phyloP scores from a whole-genome alignment of 352 stramenopile genomes.

The Phytophthora tentaculata region DNA sequence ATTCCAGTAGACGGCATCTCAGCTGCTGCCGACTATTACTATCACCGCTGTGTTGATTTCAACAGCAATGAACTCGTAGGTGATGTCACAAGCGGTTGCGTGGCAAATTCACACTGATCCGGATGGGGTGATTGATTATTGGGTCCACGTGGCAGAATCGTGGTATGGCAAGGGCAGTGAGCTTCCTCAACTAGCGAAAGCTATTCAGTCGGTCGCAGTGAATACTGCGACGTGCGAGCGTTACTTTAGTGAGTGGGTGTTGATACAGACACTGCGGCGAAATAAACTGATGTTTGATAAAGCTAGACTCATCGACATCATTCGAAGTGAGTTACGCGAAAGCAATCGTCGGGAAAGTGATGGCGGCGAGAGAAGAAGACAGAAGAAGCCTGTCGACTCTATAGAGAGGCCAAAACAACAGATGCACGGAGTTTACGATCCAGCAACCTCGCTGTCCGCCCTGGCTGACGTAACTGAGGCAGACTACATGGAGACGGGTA shows the following conservation, averaged over 20 bases:
- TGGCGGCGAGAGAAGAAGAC: background rate
- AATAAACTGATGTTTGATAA: background rate
- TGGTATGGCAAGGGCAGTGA: background rate
- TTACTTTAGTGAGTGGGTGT: background rate
- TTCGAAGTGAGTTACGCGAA: background rate
- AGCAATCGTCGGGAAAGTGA: background rate
- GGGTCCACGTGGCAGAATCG: background rate
- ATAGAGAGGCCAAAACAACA: background rate
- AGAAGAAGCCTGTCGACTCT: background rate
- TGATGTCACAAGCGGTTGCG: background rate
- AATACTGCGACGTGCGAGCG: background rate
- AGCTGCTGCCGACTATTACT: background rate
- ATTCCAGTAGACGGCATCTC: background rate
- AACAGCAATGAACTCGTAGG: background rate
- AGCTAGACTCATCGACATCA: background rate
- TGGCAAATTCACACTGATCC: background rate
- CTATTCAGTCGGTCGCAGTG: background rate
- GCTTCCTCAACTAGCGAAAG: background rate
- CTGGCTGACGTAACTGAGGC: background rate
- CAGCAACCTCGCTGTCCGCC: background rate
- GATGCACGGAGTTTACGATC: background rate
- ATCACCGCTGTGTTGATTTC: background rate
- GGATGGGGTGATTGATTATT: background rate
- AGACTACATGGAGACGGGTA: too few relatives aligned
- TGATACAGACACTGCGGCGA: background rate